Conservation (phyloP, 169 alveolate species). For the Blepharisma undulans region DNA sequence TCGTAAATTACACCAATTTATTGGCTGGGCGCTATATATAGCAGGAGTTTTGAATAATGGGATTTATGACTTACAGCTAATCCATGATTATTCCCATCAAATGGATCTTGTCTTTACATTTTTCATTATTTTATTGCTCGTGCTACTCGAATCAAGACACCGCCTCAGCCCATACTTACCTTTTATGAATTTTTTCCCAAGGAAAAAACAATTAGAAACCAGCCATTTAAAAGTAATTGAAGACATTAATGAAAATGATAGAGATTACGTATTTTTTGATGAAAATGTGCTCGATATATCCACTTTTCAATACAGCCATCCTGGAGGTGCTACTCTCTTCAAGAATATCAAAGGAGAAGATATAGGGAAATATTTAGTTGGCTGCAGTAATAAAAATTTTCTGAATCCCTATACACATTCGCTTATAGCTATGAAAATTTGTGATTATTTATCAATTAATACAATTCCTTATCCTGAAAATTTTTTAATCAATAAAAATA, state of each 20-base stretch:
- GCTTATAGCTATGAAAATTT: not conserved
- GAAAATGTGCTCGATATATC: conserved; percentile 6
- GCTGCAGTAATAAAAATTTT: not conserved
- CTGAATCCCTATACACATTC: conserved; percentile 1
- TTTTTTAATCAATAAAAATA: not conserved
- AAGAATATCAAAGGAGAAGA: conserved; percentile 16
- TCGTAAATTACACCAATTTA: not conserved
- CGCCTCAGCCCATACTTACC: not conserved
- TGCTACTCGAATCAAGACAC: not conserved
- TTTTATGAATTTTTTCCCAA: not conserved
- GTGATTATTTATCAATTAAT: not conserved
- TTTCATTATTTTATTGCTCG: not conserved
- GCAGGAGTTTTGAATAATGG: not conserved
- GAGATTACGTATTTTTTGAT: conserved; percentile 9
- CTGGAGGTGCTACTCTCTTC: conserved; percentile 27
- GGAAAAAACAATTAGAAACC: not conserved
- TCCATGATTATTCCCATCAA: not conserved
- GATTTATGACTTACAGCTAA: not conserved
- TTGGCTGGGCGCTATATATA: not conserved
- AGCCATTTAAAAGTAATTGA: conserved; percentile 18
- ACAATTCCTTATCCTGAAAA: not conserved
- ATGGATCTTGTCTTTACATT: not conserved
- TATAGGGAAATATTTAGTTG: conserved; percentile 23
- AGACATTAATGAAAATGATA: not conserved
- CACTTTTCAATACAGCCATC: conserved; percentile 6